Evolutionary conservation across 768 basidiomycete genomes (phyloP).

Genomic region (Termitomyces sp.): DNA sequence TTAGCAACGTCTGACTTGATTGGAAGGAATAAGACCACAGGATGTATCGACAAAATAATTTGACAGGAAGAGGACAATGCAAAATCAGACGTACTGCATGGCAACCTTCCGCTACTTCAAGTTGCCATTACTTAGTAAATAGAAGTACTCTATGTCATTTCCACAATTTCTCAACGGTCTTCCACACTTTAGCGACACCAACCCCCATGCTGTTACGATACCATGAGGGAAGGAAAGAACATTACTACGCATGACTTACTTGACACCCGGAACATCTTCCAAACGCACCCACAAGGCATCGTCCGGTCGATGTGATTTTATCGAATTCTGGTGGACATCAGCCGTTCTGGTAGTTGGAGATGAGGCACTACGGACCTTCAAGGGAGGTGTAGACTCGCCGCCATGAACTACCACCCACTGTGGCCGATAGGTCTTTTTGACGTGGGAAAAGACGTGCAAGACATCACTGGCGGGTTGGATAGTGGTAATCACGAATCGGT

Average conservation of each 20-base stretch:
- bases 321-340: neutral
- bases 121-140: neutral
- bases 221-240: conserved; percentile 7
- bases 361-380: neutral
- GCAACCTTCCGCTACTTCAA: neutral
- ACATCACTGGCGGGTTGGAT: conserved; percentile 58
- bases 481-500: conserved; percentile 30
- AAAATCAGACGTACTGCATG: neutral
- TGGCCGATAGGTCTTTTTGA: conserved; percentile 77
- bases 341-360: neutral
- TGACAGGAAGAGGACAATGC: neutral
- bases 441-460: conserved; percentile 84
- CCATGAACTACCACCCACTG: conserved; percentile 69
- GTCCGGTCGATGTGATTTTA: conserved; percentile 7
- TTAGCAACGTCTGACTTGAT: no score
- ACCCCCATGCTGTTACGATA: conserved; percentile 54
- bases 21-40: no score
- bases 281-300: conserved; percentile 46
- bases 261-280: conserved; percentile 49
- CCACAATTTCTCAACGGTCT: neutral
- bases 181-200: conserved; percentile 34
- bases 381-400: conserved; percentile 38
- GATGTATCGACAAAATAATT: neutral
- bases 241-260: conserved; percentile 41
- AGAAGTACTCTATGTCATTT: neutral